Conservation (phyloP, 139 green algal genomes). For the Chlorella sp. region DNA sequence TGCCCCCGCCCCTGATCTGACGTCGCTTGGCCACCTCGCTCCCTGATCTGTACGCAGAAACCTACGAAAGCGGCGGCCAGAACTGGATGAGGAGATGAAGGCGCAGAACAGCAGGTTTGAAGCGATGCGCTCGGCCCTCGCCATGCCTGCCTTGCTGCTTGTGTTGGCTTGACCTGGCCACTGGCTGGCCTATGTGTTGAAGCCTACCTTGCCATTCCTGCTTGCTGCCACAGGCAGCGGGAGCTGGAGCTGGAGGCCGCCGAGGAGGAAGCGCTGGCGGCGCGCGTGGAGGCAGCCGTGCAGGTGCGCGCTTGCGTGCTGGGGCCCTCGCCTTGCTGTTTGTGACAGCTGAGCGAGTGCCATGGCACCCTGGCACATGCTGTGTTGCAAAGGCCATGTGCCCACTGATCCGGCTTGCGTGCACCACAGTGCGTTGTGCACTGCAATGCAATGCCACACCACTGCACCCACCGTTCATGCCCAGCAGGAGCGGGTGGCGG, state of each 20-base stretch:
- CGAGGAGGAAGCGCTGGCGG: conserved; percentile 45
- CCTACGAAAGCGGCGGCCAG: neutral
- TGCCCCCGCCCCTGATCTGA: neutral
- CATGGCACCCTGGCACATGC: too few species aligned
- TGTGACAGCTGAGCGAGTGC: too few species aligned
- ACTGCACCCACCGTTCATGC: too few species aligned
- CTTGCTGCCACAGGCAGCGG: neutral
- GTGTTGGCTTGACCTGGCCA: neutral
- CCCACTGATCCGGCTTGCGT: neutral
- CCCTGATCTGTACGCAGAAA: neutral
- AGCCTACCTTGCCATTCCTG: neutral
- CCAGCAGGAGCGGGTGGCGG: conserved; percentile 33
- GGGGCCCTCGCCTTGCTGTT: too few species aligned
- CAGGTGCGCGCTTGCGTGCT: neutral
- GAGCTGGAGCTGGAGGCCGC: conserved; percentile 33
- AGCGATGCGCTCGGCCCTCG: neutral
- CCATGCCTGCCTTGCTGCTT: neutral
- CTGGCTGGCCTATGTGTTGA: neutral
- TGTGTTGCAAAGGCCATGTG: too few species aligned
- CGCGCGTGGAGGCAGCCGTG: conserved; percentile 39
- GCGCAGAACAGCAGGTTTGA: conserved; percentile 10
- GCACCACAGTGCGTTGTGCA: neutral
- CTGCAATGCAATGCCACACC: neutral
- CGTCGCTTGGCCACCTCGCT: neutral
- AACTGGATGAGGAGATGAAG: conserved; percentile 15